Percentiles rank a stretch among this genome's conserved stretches.
These are phyloP conservation scores for Yamadazyma jaroonii DNA, from an alignment of 1,139 yeast genomes.

Conservation along the genomic window DNA sequence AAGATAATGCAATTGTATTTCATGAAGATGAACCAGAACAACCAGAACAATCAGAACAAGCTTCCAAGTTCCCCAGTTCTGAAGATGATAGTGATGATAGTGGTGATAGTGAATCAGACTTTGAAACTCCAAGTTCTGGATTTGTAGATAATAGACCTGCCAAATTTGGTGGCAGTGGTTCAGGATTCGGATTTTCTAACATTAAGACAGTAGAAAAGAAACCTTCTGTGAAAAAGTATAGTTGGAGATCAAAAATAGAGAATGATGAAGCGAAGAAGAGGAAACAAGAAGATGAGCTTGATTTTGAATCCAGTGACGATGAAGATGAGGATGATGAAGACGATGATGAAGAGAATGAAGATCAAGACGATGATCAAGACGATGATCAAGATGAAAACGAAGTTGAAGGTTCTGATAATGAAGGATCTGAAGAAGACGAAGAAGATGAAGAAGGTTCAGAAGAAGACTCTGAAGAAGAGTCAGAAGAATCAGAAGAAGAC, in stretches of 20 bases:
- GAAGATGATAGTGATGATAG: conserved; percentile 21
- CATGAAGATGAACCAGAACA: conserved; percentile 1
- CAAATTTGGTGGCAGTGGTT: conserved; percentile 56
- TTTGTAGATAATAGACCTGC: conserved; percentile 75
- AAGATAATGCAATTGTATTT: conserved; percentile 15
- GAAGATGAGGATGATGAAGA: conserved; percentile 31
- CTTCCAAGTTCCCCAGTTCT: conserved; percentile 11
- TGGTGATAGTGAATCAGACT: conserved; percentile 14
- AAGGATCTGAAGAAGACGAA: conserved; percentile 9
- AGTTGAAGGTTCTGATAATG: conserved; percentile 11
- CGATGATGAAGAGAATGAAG: conserved; percentile 20
- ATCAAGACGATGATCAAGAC: conserved; percentile 19
- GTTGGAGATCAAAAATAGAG: conserved; percentile 42
- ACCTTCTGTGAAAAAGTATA: conserved; percentile 29
- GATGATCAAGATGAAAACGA: conserved; percentile 16
- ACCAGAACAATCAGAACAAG: conserved; percentile 7
- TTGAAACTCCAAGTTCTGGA: conserved; percentile 9
- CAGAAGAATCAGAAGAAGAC: conserved; percentile 18
- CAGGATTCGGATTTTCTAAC: conserved; percentile 68
- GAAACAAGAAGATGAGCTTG: conserved; percentile 37
- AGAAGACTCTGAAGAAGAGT: conserved; percentile 18
- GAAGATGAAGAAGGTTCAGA: conserved; percentile 25
- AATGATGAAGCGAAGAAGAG: conserved; percentile 44
- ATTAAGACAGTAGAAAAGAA: conserved; percentile 43
- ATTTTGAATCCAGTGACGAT: conserved; percentile 27